Evolutionary conservation across 495 filamentous ascomycete species (phyloP), one percentile per base, ranked within the genome.

Genomic region (Hypoxylon rickii): DNA sequence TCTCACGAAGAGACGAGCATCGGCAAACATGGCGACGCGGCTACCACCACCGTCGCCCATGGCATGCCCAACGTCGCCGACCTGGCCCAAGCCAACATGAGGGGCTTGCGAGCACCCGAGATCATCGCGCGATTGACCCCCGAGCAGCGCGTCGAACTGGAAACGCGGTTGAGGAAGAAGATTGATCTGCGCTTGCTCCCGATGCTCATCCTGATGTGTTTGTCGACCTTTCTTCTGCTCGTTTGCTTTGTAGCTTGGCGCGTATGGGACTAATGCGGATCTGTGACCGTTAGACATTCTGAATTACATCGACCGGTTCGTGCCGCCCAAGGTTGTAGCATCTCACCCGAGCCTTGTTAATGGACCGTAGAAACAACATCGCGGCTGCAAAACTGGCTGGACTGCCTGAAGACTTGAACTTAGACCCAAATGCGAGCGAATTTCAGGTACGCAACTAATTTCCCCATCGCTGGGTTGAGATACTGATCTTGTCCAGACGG

Each of bases 231-330:
- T n/a, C 39, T 26, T 15, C 3, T 6, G 7, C 16, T 22, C 12
- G 8, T 26, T 54, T 32, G 16, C 24, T 10, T 3, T 16, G n/a
- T 33, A 18, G 11, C 44, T 36, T 10, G 13, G 32, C 50, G 50
- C 41, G 36, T 15, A 50, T 53, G 16, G n/a, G 38, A 21, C 52
- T 62, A 51, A 64, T 31, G 6, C 7, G 16, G 7, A 42, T 69
- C 15, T 66, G 65, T 21, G 47, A 70, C 3, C 13, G 44, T 71
- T 73, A 78, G 91, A 92, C 64, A 88, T 92, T 58, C 70, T 92
- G 64, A 92, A 92, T 64, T 94, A 91, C 68, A 75, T 92, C 52
- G 89, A 92, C 68, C 79, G 89, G 57, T 75, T 12, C 56, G 66
- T 80, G 84, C 41, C 82, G 79, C 17, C 21, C 36, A 53, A 10